phyloP scores from a whole-genome alignment of 1,284 basidiomycete species.

The Leccinum fuscescens region DNA sequence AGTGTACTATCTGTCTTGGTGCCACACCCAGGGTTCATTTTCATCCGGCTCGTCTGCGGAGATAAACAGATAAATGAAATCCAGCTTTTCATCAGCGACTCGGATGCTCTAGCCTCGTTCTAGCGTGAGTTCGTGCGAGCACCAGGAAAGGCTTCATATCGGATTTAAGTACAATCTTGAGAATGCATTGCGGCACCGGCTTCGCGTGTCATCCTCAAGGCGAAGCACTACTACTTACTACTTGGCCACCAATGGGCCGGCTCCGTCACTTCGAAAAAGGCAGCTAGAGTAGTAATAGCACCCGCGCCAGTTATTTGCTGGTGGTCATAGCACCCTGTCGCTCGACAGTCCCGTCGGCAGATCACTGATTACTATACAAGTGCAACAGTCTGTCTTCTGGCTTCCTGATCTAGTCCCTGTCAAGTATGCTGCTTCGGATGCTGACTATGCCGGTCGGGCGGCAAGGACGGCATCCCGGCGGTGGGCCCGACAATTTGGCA shows the following conservation, averaged over 20 bases:
- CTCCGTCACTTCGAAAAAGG: constrained; percentile 11
- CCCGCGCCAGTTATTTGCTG: not conserved
- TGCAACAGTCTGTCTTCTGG: not conserved
- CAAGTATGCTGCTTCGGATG: not conserved
- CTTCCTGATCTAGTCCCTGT: not conserved
- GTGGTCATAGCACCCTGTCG: not conserved
- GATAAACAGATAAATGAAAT: constrained; percentile 21
- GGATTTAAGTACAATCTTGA: constrained; percentile 9
- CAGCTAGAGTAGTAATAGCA: not conserved
- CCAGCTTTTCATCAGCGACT: constrained; percentile 1
- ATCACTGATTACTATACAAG: not conserved
- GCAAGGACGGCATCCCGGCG: not conserved
- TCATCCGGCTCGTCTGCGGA: constrained; percentile 21
- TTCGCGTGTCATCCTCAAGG: constrained; percentile 2
- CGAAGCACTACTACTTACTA: not conserved
- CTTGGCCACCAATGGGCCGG: constrained; percentile 9
- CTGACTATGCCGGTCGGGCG: not conserved
- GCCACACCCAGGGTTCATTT: constrained; percentile 5
- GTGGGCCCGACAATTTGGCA: not conserved
- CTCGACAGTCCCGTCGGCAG: not conserved
- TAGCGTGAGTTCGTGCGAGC: constrained; percentile 4
- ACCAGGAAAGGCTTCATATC: constrained; percentile 1
- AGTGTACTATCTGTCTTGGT: not conserved
- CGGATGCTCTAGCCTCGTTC: constrained; percentile 3
- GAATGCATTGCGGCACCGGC: constrained; percentile 2